phyloP scores from a whole-genome alignment of 495 filamentous ascomycete genomes.

The Chlorociboria aeruginascens region DNA sequence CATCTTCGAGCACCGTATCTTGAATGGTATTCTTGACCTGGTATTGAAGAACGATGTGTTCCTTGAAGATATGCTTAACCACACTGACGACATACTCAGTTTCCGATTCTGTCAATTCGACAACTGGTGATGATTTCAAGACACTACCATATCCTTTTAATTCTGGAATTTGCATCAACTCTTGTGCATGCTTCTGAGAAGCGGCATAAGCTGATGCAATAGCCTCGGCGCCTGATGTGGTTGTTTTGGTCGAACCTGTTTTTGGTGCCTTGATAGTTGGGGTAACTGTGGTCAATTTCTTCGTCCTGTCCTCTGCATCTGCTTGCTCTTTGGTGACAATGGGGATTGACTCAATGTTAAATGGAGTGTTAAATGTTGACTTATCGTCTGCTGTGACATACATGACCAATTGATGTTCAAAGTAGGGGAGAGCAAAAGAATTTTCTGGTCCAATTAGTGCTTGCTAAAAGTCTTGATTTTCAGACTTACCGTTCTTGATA shows the following conservation, averaged over 20 bases:
- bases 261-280: constrained; percentile 92
- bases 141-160: constrained; percentile 77
- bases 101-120: constrained; percentile 91
- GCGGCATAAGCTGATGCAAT: constrained; percentile 59
- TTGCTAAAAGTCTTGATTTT: constrained; percentile 20
- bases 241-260: constrained; percentile 64
- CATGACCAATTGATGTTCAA: constrained; percentile 95
- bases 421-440: constrained; percentile 89
- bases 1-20: constrained; percentile 80
- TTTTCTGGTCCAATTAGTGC: constrained; percentile 35
- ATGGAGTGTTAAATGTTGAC: constrained; percentile 70
- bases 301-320: constrained; percentile 90
- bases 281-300: constrained; percentile 85
- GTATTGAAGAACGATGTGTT: constrained; percentile 92
- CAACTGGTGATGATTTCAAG: constrained; percentile 75
- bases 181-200: constrained; percentile 76
- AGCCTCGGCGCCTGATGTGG: constrained; percentile 54
- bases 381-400: constrained; percentile 88
- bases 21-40: constrained; percentile 96
- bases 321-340: constrained; percentile 93
- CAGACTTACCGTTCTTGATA: constrained; percentile 71
- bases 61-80: constrained; percentile 95
- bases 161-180: constrained; percentile 81
- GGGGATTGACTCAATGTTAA: constrained; percentile 85
- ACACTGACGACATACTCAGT: constrained; percentile 93